Percentiles rank a stretch among this genome's conserved stretches.
Evolutionary conservation across 2,329 filamentous ascomycete genomes (phyloP).

Genomic region (Microcyclosporella mali): DNA sequence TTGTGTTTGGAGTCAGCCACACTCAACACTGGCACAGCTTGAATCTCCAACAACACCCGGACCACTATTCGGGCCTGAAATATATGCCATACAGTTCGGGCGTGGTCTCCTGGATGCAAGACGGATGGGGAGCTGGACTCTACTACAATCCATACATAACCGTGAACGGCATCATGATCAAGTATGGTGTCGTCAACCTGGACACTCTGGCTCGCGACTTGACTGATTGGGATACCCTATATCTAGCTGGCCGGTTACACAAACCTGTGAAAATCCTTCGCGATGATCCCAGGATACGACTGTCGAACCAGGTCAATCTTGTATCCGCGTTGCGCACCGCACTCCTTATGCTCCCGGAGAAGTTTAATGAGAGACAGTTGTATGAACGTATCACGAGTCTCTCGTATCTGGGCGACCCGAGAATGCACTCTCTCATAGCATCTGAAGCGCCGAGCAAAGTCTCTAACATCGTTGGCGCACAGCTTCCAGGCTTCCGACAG

Average conservation of each 20-base stretch:
- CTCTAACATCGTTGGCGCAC: constrained; percentile 85
- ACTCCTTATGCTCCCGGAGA: constrained; percentile 72
- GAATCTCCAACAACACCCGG: constrained; percentile 78
- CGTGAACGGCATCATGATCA: constrained; percentile 91
- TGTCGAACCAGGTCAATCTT: constrained; percentile 94
- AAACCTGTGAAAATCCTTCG: constrained; percentile 97
- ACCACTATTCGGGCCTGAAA: constrained; percentile 86
- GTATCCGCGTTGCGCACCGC: constrained; percentile 86
- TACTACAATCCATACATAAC: constrained; percentile 97
- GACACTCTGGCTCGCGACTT: constrained; percentile 83
- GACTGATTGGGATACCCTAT: constrained; percentile 86
- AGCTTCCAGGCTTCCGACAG: constrained; percentile 83
- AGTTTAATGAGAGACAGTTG: constrained; percentile 79
- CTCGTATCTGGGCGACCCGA: constrained; percentile 92
- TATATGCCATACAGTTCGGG: constrained; percentile 67
- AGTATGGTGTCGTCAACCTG: constrained; percentile 94
- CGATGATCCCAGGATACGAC: constrained; percentile 83
- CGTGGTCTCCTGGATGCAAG: constrained; percentile 77
- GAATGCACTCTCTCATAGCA: constrained; percentile 68
- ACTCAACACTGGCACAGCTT: constrained; percentile 96
- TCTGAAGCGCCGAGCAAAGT: constrained; percentile 85
- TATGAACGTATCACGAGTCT: constrained; percentile 89
- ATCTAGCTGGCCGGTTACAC: constrained; percentile 90
- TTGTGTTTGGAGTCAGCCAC: constrained; percentile 92
- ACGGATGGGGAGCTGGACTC: constrained; percentile 82